Percentiles rank a stretch among this genome's conserved stretches.
Conservation (phyloP, 1,139 yeast species). For the Zygoascus hellenicus region DNA sequence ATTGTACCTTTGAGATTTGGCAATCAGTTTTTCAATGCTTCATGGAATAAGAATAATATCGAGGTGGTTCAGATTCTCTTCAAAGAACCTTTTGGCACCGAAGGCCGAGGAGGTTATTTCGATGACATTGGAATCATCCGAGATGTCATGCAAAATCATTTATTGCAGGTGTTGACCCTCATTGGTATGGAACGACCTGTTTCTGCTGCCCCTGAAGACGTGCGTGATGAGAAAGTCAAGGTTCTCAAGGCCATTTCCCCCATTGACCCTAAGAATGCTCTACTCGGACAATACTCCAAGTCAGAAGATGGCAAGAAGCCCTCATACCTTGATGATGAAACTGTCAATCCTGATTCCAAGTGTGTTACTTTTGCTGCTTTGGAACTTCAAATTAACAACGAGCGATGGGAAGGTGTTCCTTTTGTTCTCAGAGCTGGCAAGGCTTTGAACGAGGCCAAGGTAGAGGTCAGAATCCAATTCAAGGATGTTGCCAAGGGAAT, state of each 20-base stretch:
- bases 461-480: conserved; percentile 90
- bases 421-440: conserved; percentile 94
- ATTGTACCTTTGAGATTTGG: conserved; percentile 84
- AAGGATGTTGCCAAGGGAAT: conserved; percentile 80
- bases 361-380: conserved; percentile 92
- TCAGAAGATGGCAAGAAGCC: conserved; percentile 88
- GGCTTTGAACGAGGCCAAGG: conserved; percentile 83
- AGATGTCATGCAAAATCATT: conserved; percentile 97
- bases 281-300: conserved; percentile 82
- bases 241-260: conserved; percentile 76
- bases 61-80: conserved; percentile 79
- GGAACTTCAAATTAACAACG: conserved; percentile 71
- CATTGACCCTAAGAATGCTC: conserved; percentile 57
- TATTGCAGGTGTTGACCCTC: conserved; percentile 84
- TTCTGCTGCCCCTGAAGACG: conserved; percentile 82
- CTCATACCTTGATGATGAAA: conserved; percentile 84
- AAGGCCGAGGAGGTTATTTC: conserved; percentile 98
- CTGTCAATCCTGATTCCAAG: conserved; percentile 76
- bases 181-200: conserved; percentile 95
- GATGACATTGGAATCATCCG: conserved; percentile 93
- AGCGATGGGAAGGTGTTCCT: conserved; percentile 98
- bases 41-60: conserved; percentile 80
- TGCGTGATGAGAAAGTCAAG: conserved; percentile 94
- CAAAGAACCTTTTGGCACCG: conserved; percentile 97
- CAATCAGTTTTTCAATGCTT: conserved; percentile 73